Evolutionary conservation across 164 flowering plant species (phyloP), one percentile per base, ranked within the genome.

Genomic region (Brasenia schreberi): DNA sequence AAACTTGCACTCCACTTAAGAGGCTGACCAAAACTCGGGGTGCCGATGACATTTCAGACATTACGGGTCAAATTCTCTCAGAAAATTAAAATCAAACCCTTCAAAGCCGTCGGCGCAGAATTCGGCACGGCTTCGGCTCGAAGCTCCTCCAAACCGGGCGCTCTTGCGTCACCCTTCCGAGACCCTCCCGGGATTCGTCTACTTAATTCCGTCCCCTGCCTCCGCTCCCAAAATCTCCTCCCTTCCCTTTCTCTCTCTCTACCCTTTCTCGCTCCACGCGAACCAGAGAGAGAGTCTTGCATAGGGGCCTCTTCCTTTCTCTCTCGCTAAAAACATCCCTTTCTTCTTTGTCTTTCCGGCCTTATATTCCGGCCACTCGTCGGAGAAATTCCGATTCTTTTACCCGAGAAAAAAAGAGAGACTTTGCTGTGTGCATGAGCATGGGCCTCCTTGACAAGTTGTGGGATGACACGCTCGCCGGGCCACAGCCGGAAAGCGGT

Each of bases 401-500:
- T 18, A 9, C 33, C 39, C 14, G 63, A 61, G 16, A 63, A 63
- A 63, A 14, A 23, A 27, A 63, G 43, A 7, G 43, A 4, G 43
- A 18, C 12, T 14, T 14, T 9, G 39, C 39, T 33, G 39, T 33
- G 39, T 33, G 39, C 39, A 3, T 7, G 4, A 61, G n/a, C 63
- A 86, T 88, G 97, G 90, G 89, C 61, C 84, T 88, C 56, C 85
- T 90, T 0, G 81, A 88, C 68, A 80, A 81, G 78, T 82, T 88
- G 0, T 88, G 97, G 97, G 95, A 90, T 76, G 97, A 88, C 69
- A 90, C 92, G 33, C 70, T 90, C 4, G 97, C 97, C 63, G 95
- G 97, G 0, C 97, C 97, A 0, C 61, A 75, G 4, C 95, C 97
- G 3, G 92, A 86, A 0, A 44, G 74, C 10, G 90, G 90, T 64